phyloP scores from a whole-genome alignment of 768 basidiomycete genomes.

The Galerina sulciceps region DNA sequence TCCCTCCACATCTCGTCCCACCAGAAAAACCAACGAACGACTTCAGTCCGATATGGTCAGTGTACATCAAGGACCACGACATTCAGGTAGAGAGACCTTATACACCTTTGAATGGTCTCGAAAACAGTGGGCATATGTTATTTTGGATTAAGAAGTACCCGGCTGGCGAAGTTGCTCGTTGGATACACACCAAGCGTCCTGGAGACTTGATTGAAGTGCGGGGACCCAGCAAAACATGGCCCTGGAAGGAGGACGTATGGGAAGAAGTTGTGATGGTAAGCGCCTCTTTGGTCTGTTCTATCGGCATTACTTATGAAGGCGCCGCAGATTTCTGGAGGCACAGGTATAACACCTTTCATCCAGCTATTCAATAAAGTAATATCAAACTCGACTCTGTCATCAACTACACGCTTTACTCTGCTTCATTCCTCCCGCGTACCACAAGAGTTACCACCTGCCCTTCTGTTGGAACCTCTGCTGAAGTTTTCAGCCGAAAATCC shows the following conservation, averaged over 20 bases:
- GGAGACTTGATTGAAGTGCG: conserved; percentile 78
- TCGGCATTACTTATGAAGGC: not conserved
- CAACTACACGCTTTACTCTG: conserved; percentile 66
- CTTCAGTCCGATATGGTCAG: conserved; percentile 65
- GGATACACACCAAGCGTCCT: conserved; percentile 72
- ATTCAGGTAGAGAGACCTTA: conserved; percentile 89
- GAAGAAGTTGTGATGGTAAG: conserved; percentile 82
- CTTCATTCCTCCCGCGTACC: conserved; percentile 70
- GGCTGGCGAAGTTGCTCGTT: conserved; percentile 80
- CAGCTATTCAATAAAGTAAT: conserved; percentile 71
- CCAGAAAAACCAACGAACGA: conserved; percentile 19
- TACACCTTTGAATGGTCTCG: conserved; percentile 78
- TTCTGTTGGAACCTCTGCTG: conserved; percentile 57
- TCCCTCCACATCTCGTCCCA: conserved; percentile 51
- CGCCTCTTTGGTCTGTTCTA: not conserved
- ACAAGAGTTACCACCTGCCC: conserved; percentile 70
- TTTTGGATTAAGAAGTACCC: conserved; percentile 86
- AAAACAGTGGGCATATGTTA: conserved; percentile 64
- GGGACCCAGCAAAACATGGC: conserved; percentile 76
- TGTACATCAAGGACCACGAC: conserved; percentile 85
- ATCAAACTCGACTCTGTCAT: conserved; percentile 28
- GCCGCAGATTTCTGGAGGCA: conserved; percentile 81
- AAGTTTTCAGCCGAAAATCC: conserved; percentile 54
- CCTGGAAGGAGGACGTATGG: conserved; percentile 57
- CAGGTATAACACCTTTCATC: conserved; percentile 85